A percentile compares a stretch with the other conserved stretches of the same genome.
phyloP scores from a whole-genome alignment of 73 alveolate species.

The Paramecium biaurelia region DNA sequence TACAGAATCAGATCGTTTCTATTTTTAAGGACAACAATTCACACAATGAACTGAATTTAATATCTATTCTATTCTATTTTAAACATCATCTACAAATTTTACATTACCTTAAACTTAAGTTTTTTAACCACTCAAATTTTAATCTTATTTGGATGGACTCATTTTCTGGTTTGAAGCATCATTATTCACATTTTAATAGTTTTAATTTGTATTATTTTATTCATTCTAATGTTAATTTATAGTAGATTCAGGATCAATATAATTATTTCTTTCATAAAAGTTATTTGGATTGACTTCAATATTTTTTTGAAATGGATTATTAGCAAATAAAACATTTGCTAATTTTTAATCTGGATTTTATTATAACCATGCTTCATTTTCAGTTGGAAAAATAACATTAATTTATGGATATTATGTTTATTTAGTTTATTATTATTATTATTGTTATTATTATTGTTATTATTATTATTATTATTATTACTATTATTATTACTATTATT shows the following conservation, averaged over 20 bases:
- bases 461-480: neutral
- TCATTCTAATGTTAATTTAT: neutral
- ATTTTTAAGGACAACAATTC: conserved; percentile 12
- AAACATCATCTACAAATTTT: neutral
- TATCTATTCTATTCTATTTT: neutral
- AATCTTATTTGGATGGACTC: neutral
- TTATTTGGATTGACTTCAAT: neutral
- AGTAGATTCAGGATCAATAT: neutral
- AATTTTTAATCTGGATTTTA: conserved; percentile 16
- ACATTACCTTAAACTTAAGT: neutral
- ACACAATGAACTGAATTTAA: neutral
- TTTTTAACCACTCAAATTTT: neutral
- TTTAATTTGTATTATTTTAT: neutral
- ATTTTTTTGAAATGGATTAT: conserved; percentile 23
- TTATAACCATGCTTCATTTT: conserved; percentile 28
- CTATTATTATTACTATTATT: neutral
- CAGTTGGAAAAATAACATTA: conserved; percentile 36
- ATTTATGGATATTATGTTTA: neutral
- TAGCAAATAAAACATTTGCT: conserved; percentile 15
- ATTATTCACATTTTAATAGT: neutral
- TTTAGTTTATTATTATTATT: neutral
- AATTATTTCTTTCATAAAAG: neutral
- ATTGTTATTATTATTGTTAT: neutral
- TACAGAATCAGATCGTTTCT: neutral
- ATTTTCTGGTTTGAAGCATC: neutral